Conservation (phyloP, 1,139 yeast genomes). For the Lodderomyces orthopsilosis region DNA sequence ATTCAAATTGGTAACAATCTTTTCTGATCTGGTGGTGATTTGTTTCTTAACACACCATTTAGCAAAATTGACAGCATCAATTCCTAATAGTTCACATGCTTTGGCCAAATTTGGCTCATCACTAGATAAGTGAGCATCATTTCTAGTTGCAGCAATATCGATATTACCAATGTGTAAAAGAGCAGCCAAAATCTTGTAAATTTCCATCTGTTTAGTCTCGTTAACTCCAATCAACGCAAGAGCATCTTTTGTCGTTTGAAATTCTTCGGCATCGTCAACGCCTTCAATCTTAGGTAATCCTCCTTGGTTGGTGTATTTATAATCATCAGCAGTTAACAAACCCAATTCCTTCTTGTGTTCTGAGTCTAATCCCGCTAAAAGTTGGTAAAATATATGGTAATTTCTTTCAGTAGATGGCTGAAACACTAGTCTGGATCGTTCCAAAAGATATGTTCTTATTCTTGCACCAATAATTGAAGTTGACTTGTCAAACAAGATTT, state of each 20-base stretch:
- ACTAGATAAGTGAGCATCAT: slow-evolving; percentile 75
- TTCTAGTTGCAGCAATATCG: slow-evolving; percentile 80
- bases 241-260: slow-evolving; percentile 70
- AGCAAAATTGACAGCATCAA: slow-evolving; percentile 70
- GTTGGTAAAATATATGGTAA: slow-evolving; percentile 92
- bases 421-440: slow-evolving; percentile 89
- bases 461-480: slow-evolving; percentile 90
- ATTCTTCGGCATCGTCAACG: slow-evolving; percentile 80
- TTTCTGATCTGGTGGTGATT: slow-evolving; percentile 88
- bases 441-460: slow-evolving; percentile 87
- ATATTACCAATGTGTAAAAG: slow-evolving; percentile 92
- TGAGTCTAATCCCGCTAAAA: slow-evolving; percentile 71
- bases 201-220: slow-evolving; percentile 56
- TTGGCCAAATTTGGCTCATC: slow-evolving; percentile 84
- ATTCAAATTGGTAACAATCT: slow-evolving; percentile 79
- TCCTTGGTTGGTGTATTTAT: slow-evolving; percentile 86
- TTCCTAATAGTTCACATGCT: slow-evolving; percentile 83
- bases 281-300: slow-evolving; percentile 71
- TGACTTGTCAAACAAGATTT: slow-evolving; percentile 73
- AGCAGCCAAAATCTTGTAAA: slow-evolving; percentile 83
- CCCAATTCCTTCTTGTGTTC: slow-evolving; percentile 59
- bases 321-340: slow-evolving; percentile 65
- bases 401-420: slow-evolving; percentile 89
- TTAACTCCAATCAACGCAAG: slow-evolving; percentile 74
- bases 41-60: slow-evolving; percentile 95